Evolutionary conservation across 768 basidiomycete species (phyloP), one percentile per base, ranked within the genome.

Genomic region (Ephemerocybe angulata): DNA sequence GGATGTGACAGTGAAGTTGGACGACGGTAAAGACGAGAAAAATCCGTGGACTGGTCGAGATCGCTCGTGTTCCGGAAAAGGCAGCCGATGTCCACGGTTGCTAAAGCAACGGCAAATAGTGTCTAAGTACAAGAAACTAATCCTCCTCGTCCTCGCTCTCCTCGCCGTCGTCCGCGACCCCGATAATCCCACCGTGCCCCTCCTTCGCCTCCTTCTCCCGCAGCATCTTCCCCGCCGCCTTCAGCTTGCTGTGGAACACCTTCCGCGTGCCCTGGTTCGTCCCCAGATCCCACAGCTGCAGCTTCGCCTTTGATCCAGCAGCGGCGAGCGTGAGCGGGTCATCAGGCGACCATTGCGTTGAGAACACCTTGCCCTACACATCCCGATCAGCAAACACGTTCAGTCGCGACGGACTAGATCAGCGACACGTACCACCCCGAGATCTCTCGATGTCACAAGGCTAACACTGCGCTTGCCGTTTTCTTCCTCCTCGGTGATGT

Each of bases 241-340:
- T 76, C 29, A 99, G 73, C 69, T 95, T 92, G 6, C 80, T 71
- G 0, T 84, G 86, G 52, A 98, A 94, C 0, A 87, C 86, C 65
- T 90, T 91, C 46, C 94, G 78, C 10, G 84, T 91, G 24, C 90
- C 90, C 17, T 77, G 72, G 66, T 91, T 98, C 4, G 90, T 81
- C 10, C 86, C 90, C 37, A 96, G 81, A 64, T 99, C 96, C 96
- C 96, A 99, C 15, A 99, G 77, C 68, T 98, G 96, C 5, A 99
- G 70, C 66, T 88, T 93, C 1, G 92, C 96, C 64, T 93, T 90
- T 2, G 93, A 95, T 12, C 97, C 97, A 28, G 90, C 96, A 3
- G 93, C 94, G 2, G 95, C 96, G 44, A 99, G 70, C 7, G 91
- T 97, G 49, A 98, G 83, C 1, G 94, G 89, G 63, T 95, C 90